Evolutionary conservation across 495 filamentous ascomycete genomes (phyloP).

Genomic region (Delitschia confertaspora): DNA sequence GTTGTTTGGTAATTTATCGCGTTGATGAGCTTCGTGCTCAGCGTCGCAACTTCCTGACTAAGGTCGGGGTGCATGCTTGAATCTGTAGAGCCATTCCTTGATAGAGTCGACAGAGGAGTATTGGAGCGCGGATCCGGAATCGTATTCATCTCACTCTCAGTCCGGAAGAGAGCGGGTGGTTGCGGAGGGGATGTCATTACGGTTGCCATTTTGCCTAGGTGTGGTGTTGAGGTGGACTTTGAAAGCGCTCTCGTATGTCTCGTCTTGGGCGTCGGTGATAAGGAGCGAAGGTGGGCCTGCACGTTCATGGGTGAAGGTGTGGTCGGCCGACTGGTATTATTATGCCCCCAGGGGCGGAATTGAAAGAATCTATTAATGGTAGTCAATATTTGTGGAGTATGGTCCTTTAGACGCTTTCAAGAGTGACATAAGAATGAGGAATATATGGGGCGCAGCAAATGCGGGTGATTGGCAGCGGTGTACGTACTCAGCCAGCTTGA

Average conservation of each 20-base stretch:
- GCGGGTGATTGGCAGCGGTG: neutral
- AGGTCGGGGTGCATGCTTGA: conserved; percentile 57
- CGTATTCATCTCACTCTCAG: conserved; percentile 28
- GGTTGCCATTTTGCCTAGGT: conserved; percentile 16
- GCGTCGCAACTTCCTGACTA: conserved; percentile 75
- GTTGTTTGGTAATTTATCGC: conserved; percentile 96
- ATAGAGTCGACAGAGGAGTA: conserved; percentile 13
- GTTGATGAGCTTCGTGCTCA: conserved; percentile 92
- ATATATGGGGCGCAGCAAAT: neutral
- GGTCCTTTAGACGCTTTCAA: too few relatives aligned
- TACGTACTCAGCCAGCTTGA: conserved; percentile 28
- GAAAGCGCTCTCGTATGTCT: conserved; percentile 16
- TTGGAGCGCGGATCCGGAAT: conserved; percentile 29
- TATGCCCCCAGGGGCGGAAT: conserved; percentile 20
- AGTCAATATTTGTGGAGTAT: too few relatives aligned
- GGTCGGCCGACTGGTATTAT: conserved; percentile 4
- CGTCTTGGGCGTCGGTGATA: conserved; percentile 12
- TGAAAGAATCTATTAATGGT: conserved; percentile 20
- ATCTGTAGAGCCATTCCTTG: conserved; percentile 22
- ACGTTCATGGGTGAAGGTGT: conserved; percentile 19
- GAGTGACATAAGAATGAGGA: neutral
- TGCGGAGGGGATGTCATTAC: neutral
- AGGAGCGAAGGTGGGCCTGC: conserved; percentile 17
- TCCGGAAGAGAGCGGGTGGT: neutral
- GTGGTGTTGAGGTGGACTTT: conserved; percentile 27